These are phyloP conservation scores for Trichoderma semiorbis DNA, from an alignment of 2,329 filamentous ascomycete genomes.

Conservation along the genomic window DNA sequence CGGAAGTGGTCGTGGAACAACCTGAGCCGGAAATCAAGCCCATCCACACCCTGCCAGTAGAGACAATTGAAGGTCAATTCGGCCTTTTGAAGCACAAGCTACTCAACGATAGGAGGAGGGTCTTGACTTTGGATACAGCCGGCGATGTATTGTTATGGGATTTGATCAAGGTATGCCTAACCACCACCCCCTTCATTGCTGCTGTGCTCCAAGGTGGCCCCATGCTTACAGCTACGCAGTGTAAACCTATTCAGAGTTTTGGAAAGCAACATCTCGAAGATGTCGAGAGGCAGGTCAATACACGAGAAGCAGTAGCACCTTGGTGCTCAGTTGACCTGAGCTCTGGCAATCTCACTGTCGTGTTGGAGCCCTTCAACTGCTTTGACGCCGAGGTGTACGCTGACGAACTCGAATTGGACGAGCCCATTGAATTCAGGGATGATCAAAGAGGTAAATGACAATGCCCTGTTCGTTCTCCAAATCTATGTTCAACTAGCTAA, in stretches of 20 bases:
- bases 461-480: background rate
- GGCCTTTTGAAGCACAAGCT: constrained; percentile 91
- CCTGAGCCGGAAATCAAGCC: constrained; percentile 48
- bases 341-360: constrained; percentile 85
- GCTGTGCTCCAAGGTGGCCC: too few species aligned
- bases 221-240: constrained; percentile 48
- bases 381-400: constrained; percentile 98
- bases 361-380: constrained; percentile 90
- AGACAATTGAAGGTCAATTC: constrained; percentile 91
- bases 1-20: constrained; percentile 31
- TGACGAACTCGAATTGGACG: constrained; percentile 74
- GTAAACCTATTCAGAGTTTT: constrained; percentile 83
- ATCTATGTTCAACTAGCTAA: constrained; percentile 24
- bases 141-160: constrained; percentile 96
- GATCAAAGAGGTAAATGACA: constrained; percentile 78
- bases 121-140: constrained; percentile 88
- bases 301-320: constrained; percentile 81
- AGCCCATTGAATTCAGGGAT: constrained; percentile 77
- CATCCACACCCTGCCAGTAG: constrained; percentile 65
- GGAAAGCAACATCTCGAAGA: constrained; percentile 93
- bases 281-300: constrained; percentile 82
- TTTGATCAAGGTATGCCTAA: constrained; percentile 66
- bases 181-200: background rate
- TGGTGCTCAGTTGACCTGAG: constrained; percentile 96
- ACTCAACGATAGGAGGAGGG: constrained; percentile 84